These are phyloP conservation scores for Annulohypoxylon moriforme DNA, from an alignment of 495 filamentous ascomycete species.

Conservation along the genomic window DNA sequence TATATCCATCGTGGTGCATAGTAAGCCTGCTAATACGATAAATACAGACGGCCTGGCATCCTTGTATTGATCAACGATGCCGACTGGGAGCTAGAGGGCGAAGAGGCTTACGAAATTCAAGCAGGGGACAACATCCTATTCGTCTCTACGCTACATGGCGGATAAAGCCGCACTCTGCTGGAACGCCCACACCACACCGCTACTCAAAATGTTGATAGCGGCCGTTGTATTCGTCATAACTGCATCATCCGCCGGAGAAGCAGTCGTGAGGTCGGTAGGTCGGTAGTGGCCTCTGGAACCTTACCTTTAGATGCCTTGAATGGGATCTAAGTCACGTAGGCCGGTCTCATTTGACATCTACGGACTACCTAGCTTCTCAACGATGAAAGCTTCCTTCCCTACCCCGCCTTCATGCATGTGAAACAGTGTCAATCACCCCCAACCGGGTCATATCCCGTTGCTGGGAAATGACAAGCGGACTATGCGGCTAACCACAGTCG, in stretches of 20 bases:
- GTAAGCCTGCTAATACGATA: constrained; percentile 44
- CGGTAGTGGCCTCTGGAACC: not conserved
- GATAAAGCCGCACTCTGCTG: constrained; percentile 59
- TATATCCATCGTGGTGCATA: constrained; percentile 19
- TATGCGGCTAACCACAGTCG: constrained; percentile 38
- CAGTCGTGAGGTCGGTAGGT: not conserved
- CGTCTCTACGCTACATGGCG: constrained; percentile 97
- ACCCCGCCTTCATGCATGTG: constrained; percentile 42
- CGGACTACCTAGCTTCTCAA: constrained; percentile 32
- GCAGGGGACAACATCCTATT: constrained; percentile 89
- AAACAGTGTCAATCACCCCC: constrained; percentile 38
- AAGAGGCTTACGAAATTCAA: constrained; percentile 87
- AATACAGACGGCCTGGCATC: constrained; percentile 87
- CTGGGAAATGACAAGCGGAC: constrained; percentile 27
- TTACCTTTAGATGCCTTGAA: not conserved
- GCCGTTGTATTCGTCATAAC: constrained; percentile 31
- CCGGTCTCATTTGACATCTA: constrained; percentile 25
- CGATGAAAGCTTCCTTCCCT: constrained; percentile 14
- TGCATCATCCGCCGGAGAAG: constrained; percentile 25
- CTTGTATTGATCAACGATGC: constrained; percentile 97
- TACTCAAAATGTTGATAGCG: constrained; percentile 25
- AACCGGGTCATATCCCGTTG: constrained; percentile 33
- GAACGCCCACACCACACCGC: constrained; percentile 32
- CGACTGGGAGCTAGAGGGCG: constrained; percentile 98
- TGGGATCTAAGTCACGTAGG: constrained; percentile 17